Evolutionary conservation across 768 basidiomycete genomes (phyloP).

Genomic region (Piloderma croceum): DNA sequence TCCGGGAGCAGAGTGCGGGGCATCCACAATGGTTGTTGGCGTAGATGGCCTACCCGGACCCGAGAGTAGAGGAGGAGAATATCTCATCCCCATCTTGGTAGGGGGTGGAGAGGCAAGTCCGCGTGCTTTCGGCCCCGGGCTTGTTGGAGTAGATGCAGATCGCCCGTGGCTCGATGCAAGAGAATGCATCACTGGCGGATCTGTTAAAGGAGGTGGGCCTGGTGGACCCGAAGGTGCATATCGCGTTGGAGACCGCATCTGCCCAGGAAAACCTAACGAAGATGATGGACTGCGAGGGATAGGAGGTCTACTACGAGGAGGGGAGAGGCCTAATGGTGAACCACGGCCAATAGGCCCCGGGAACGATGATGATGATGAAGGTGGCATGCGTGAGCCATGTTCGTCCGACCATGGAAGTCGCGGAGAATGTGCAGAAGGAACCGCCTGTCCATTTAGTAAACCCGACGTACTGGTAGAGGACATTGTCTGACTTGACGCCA

Average conservation of each 20-base stretch:
- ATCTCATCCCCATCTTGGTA: no score
- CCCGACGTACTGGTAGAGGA: slow-evolving; percentile 12
- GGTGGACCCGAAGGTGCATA: slow-evolving; percentile 16
- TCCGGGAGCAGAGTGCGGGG: background rate
- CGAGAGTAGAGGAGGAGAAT: slow-evolving; percentile 15
- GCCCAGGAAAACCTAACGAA: background rate
- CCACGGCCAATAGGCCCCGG: slow-evolving; percentile 7
- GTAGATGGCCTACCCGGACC: slow-evolving; percentile 21
- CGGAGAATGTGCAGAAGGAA: slow-evolving; percentile 13
- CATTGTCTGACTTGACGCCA: slow-evolving; percentile 42
- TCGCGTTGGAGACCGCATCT: slow-evolving; percentile 21
- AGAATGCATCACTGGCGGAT: background rate
- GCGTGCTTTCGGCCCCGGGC: slow-evolving; percentile 6
- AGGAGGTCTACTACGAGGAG: background rate
- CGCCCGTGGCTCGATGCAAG: slow-evolving; percentile 4
- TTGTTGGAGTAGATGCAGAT: slow-evolving; percentile 4
- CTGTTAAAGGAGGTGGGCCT: slow-evolving; percentile 4
- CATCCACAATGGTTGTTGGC: slow-evolving; percentile 15
- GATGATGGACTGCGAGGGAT: slow-evolving; percentile 5
- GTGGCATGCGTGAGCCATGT: slow-evolving; percentile 18
- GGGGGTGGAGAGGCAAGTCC: no score
- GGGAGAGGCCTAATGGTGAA: background rate
- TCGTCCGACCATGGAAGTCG: slow-evolving; percentile 9
- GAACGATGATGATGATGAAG: slow-evolving; percentile 14
- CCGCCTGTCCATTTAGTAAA: no score